Conservation (phyloP, 2,329 filamentous ascomycete species). For the Fusarium verticillioides region DNA sequence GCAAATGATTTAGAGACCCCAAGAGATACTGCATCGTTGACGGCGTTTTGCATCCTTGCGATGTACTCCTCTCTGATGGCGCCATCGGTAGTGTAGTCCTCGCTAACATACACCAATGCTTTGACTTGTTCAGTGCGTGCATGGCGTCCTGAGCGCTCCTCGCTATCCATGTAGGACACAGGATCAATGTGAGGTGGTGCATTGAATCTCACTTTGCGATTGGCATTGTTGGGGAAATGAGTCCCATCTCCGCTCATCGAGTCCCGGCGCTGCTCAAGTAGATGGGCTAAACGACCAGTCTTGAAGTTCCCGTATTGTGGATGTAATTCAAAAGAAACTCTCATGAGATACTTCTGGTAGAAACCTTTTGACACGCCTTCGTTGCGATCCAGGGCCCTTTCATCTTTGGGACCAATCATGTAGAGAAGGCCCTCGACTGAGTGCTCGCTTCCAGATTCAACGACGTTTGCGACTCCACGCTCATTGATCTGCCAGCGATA, state of each 20-base stretch:
- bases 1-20: background rate
- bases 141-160: background rate
- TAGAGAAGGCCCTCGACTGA: constrained; percentile 6
- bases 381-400: background rate
- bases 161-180: background rate
- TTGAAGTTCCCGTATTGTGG: background rate
- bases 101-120: constrained; percentile 2
- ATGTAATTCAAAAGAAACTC: background rate
- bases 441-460: background rate
- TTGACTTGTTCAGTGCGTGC: background rate
- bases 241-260: background rate
- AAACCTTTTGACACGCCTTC: constrained; percentile 3
- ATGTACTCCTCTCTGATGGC: constrained; percentile 5
- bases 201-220: background rate
- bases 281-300: background rate
- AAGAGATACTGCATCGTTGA: background rate
- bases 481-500: constrained; percentile 8
- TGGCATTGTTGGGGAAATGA: background rate
- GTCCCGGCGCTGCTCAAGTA: background rate
- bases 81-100: background rate
- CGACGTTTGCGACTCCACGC: constrained; percentile 2
- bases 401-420: background rate
- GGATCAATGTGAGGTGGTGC: no score
- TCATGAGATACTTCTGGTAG: background rate
- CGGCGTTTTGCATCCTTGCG: background rate